Percentiles rank a stretch among this genome's conserved stretches.
Conservation (phyloP, 1,139 yeast species). For the Wickerhamomyces sp. region DNA sequence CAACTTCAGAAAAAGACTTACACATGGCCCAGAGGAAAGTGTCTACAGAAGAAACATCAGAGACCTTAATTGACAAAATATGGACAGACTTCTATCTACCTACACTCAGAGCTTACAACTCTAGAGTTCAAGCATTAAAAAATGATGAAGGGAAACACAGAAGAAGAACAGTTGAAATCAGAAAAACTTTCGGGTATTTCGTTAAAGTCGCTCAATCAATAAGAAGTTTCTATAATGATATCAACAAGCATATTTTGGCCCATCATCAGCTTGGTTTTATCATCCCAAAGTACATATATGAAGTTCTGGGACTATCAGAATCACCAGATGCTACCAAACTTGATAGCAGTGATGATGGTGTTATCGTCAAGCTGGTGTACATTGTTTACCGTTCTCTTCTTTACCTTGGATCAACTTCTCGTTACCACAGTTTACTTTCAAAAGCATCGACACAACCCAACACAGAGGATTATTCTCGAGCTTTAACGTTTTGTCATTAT, state of each 20-base stretch:
- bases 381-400: conserved; percentile 51
- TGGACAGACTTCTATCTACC: conserved; percentile 68
- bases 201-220: conserved; percentile 44
- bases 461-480: conserved; percentile 35
- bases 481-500: conserved; percentile 45
- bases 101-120: conserved; percentile 44
- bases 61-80: conserved; percentile 36
- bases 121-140: conserved; percentile 25
- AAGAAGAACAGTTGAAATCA: conserved; percentile 44
- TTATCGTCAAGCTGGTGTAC: conserved; percentile 39
- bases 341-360: conserved; percentile 14
- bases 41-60: conserved; percentile 19
- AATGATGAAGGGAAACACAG: conserved; percentile 19
- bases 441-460: conserved; percentile 38
- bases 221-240: conserved; percentile 42
- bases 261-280: conserved; percentile 32
- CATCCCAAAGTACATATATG: conserved; percentile 26
- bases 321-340: conserved; percentile 17
- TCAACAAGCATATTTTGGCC: conserved; percentile 35
- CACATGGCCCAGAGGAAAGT: conserved; percentile 11
- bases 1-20: conserved; percentile 11
- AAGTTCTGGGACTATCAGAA: conserved; percentile 9
- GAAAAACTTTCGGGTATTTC: conserved; percentile 51
- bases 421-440: conserved; percentile 50
- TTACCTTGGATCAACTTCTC: conserved; percentile 54